Percentiles rank a stretch among this genome's conserved stretches.
Evolutionary conservation across 2,329 filamentous ascomycete species (phyloP).

Genomic region (Erysiphe neolycopersici): DNA sequence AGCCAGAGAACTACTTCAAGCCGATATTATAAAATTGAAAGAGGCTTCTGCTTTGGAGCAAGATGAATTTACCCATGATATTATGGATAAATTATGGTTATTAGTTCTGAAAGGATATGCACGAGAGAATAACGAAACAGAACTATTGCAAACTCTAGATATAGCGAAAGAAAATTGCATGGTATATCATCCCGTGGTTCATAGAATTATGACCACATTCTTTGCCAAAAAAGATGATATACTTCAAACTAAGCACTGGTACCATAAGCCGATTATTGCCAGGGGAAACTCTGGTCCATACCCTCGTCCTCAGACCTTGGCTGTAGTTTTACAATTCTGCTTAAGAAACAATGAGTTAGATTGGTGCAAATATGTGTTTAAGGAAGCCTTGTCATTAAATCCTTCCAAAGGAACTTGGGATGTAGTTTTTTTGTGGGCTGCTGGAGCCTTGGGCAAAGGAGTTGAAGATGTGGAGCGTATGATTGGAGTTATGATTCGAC

Average conservation of each 20-base stretch:
- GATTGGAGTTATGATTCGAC: slow-evolving; percentile 36
- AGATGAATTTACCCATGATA: background rate
- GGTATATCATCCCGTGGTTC: slow-evolving; percentile 19
- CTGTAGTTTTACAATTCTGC: slow-evolving; percentile 31
- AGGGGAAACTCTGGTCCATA: background rate
- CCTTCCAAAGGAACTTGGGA: slow-evolving; percentile 37
- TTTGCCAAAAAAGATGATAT: slow-evolving; percentile 31
- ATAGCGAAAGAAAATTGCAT: slow-evolving; percentile 23
- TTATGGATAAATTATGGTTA: slow-evolving; percentile 18
- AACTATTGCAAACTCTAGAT: slow-evolving; percentile 28
- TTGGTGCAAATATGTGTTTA: slow-evolving; percentile 35
- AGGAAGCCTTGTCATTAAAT: slow-evolving; percentile 16
- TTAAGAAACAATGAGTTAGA: slow-evolving; percentile 28
- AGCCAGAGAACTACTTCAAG: slow-evolving; percentile 6
- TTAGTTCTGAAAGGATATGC: slow-evolving; percentile 33
- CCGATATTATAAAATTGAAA: background rate
- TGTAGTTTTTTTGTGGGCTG: slow-evolving; percentile 48
- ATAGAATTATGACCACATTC: slow-evolving; percentile 30
- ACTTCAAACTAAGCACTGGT: slow-evolving; percentile 40
- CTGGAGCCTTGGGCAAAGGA: slow-evolving; percentile 38
- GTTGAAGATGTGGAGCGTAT: slow-evolving; percentile 48
- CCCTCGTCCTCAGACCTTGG: slow-evolving; percentile 17
- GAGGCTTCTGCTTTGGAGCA: slow-evolving; percentile 1
- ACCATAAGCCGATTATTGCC: slow-evolving; percentile 19
- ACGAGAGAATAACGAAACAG: slow-evolving; percentile 26